Conservation (phyloP, 2,329 filamentous ascomycete species). For the Thermomyces lanuginosus region DNA sequence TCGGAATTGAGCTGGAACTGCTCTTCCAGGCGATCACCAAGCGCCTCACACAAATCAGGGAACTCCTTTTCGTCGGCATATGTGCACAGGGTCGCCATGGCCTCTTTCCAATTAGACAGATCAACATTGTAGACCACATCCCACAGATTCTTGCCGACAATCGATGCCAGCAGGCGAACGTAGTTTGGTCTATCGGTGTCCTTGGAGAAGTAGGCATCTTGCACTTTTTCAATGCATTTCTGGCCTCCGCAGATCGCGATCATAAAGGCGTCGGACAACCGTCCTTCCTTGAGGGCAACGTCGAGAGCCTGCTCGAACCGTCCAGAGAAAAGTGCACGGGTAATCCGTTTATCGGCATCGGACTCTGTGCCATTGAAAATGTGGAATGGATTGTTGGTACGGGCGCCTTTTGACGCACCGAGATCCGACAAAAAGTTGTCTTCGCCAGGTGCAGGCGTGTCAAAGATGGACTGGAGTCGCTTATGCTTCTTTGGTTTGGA, state of each 20-base stretch:
- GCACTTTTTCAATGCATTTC: slow-evolving; percentile 83
- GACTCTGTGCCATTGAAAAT: slow-evolving; percentile 74
- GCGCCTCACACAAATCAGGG: slow-evolving; percentile 80
- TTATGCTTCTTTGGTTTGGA: slow-evolving; percentile 40
- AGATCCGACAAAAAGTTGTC: slow-evolving; percentile 80
- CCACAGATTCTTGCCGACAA: slow-evolving; percentile 94
- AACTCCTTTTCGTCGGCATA: slow-evolving; percentile 87
- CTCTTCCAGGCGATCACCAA: slow-evolving; percentile 81
- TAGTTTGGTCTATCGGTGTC: slow-evolving; percentile 78
- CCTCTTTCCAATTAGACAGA: slow-evolving; percentile 85
- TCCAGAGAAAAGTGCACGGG: slow-evolving; percentile 72
- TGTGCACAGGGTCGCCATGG: slow-evolving; percentile 89
- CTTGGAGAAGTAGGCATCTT: slow-evolving; percentile 73
- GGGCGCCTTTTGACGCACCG: slow-evolving; percentile 74
- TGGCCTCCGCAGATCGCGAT: slow-evolving; percentile 94
- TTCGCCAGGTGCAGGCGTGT: slow-evolving; percentile 46
- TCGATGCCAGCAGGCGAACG: slow-evolving; percentile 71
- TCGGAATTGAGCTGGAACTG: slow-evolving; percentile 40
- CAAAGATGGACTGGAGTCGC: slow-evolving; percentile 65
- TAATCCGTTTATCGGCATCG: slow-evolving; percentile 69
- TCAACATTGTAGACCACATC: slow-evolving; percentile 95
- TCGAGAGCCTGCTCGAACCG: slow-evolving; percentile 82
- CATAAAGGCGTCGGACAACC: slow-evolving; percentile 91
- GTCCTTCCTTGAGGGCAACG: slow-evolving; percentile 71
- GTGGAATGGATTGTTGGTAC: slow-evolving; percentile 87